Evolutionary conservation across 805 yeast genomes (phyloP).

Genomic region (Wickerhamomyces strasburgensis): DNA sequence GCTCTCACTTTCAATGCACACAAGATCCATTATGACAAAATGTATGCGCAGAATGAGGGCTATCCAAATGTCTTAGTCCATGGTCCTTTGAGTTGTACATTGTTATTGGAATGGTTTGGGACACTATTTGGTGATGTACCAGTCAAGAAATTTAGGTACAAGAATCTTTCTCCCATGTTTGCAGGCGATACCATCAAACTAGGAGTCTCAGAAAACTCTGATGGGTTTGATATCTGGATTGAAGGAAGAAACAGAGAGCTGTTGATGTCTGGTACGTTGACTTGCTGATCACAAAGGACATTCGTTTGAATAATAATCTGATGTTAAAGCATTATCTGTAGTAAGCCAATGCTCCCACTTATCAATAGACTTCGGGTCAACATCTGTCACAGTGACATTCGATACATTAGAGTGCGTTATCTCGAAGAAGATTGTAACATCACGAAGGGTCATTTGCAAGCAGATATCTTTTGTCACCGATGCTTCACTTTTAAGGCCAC

Average conservation of each 20-base stretch:
- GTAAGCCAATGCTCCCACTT: slow-evolving; percentile 46
- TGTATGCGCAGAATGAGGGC: slow-evolving; percentile 54
- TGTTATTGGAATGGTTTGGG: slow-evolving; percentile 50
- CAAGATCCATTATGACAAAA: slow-evolving; percentile 66
- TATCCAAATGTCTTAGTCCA: slow-evolving; percentile 63
- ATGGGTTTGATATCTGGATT: slow-evolving; percentile 19
- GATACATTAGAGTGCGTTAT: slow-evolving; percentile 11
- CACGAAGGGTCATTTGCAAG: slow-evolving; percentile 34
- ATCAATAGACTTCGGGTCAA: slow-evolving; percentile 45
- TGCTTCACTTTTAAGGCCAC: slow-evolving; percentile 1
- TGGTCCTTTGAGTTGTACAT: slow-evolving; percentile 73
- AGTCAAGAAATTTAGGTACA: slow-evolving; percentile 34
- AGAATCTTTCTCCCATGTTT: slow-evolving; percentile 39
- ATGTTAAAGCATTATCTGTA: slow-evolving; percentile 29
- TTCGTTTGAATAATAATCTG: slow-evolving; percentile 5
- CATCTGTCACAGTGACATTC: slow-evolving; percentile 36
- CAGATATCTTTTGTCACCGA: slow-evolving; percentile 21
- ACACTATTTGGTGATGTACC: slow-evolving; percentile 11
- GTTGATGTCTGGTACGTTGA: slow-evolving; percentile 10
- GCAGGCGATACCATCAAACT: slow-evolving; percentile 28
- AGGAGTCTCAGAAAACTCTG: slow-evolving; percentile 11
- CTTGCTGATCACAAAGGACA: slow-evolving; percentile 1
- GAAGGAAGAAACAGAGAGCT: slow-evolving; percentile 10
- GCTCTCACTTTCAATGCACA: slow-evolving; percentile 81
- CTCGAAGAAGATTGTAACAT: slow-evolving; percentile 31